Evolutionary conservation across 192 early-diverging fungal species (phyloP), one percentile per base, ranked within the genome.

Genomic region (Coemansia sp.): DNA sequence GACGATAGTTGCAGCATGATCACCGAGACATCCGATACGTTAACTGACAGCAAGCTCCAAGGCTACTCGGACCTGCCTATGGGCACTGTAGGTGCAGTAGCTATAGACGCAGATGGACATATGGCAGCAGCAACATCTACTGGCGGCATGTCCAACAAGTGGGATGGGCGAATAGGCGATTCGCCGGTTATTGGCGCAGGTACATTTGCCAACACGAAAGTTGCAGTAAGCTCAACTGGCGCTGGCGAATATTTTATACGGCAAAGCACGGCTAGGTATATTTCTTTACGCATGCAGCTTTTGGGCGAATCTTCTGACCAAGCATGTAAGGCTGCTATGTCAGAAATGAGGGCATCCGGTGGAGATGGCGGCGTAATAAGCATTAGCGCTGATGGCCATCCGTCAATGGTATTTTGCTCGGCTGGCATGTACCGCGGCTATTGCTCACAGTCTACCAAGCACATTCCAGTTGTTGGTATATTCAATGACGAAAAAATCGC

Each of bases 1-100:
- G 23, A 26, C 23, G 23, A 26, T 26, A 26, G 23, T 4, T 26
- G 23, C 23, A 26, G 4, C 23, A 26, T 26, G 23, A 4, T 4
- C 4, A 26, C 23, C 23, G 23, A 26, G 23, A 3, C 23, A 26
- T 26, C 23, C 2, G 23, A 4, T 26, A 26, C 23, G 23, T 26
- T 26, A 4, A 4, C 23, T 26, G 23, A 26, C 4, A 26, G 23
- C 23, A 26, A 4, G 3, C 9, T 16, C 0, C 48, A 30, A 3
- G 67, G 63, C 46, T 55, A 53, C 42, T 64, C 68, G 6, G 46
- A 64, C 35, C 28, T 71, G 20, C 52, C 61, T 28, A 64, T 60
- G 68, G 68, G 68, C 23, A 71, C 68, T 1, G 68, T 71, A 0
- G 68, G 68, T 30, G 61, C 68, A 1, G 61, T 71, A 42, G 68